Evolutionary conservation across 306 rosid genomes (phyloP), one percentile per base, ranked within the genome.

Genomic region (Quercus bicolor): DNA sequence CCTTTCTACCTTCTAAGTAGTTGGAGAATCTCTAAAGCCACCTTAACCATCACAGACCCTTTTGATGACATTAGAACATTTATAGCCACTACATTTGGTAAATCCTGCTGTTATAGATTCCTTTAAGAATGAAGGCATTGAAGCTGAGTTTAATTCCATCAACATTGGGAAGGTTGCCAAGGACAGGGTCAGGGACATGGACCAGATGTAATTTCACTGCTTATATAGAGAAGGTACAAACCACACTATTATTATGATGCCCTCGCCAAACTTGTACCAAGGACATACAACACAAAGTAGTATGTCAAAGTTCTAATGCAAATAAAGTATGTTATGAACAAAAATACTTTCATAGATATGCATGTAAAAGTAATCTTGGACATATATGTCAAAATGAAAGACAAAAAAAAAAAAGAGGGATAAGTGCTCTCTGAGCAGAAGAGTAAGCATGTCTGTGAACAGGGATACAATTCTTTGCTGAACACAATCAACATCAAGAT

Each of bases 401-500:
- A 33, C 1, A 12, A 48, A 48, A 48, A 12, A 64, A 66, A 29
- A 66, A 31, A 19, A 66, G 71, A 66, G 51, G 51, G 11, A 6
- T 33, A 33, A 33, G 15, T 31, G 71, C 70, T 66, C 16, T 18
- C 71, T 31, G 43, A 19, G 48, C 71, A 6, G n/a, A 18, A 66
- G 51, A 66, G 43, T 1, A 6, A 29, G 51, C 15, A 19, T 18
- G 52, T 66, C 72, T 16, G 13, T 19, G 72, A 8, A 20, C 51
- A 33, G 3, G 9, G 26, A 66, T 66, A n/a, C 43, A 66, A 66
- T 23, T 19, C 15, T 9, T 66, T 33, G 8, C 24, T 19, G 5
- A 7, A 54, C 70, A 76, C 21, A 65, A 4, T 77, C 79, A 80
- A 72, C 75, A 28, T 64, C 75, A 68, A 77, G 48, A 68, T 21